Percentiles rank a stretch among this genome's conserved stretches.
Conservation (phyloP, 495 filamentous ascomycete genomes). For the Hypoxylon intermedium region DNA sequence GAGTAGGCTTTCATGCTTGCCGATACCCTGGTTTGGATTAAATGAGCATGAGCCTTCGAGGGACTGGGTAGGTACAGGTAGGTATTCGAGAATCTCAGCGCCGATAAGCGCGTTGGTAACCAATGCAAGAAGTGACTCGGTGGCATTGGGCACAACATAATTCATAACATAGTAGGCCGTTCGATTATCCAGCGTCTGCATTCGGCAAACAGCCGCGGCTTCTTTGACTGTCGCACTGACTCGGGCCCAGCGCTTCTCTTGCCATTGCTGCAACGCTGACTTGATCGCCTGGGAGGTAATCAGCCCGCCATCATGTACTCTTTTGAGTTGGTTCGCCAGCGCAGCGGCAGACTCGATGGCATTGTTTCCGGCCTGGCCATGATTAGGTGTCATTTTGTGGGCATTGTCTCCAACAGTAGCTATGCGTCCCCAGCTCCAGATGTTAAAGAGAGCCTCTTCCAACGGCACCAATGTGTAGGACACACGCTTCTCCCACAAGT, state of each 20-base stretch:
- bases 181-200: too few species aligned
- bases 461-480: background rate
- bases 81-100: background rate
- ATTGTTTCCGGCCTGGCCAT: background rate
- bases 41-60: background rate
- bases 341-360: background rate
- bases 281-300: background rate
- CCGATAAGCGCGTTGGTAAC: too few species aligned
- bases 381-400: background rate
- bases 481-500: background rate
- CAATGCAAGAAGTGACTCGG: too few species aligned
- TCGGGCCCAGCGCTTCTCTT: too few species aligned
- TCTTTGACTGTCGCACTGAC: too few species aligned
- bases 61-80: background rate
- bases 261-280: background rate
- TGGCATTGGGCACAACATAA: too few species aligned
- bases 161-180: too few species aligned
- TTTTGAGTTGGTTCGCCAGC: background rate
- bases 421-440: background rate
- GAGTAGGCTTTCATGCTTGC: background rate
- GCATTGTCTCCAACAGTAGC: background rate
- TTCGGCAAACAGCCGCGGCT: too few species aligned
- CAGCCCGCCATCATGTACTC: background rate
- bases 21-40: background rate
- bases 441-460: background rate